phyloP scores from a whole-genome alignment of 768 basidiomycete species.

The Suillus cothurnatus region DNA sequence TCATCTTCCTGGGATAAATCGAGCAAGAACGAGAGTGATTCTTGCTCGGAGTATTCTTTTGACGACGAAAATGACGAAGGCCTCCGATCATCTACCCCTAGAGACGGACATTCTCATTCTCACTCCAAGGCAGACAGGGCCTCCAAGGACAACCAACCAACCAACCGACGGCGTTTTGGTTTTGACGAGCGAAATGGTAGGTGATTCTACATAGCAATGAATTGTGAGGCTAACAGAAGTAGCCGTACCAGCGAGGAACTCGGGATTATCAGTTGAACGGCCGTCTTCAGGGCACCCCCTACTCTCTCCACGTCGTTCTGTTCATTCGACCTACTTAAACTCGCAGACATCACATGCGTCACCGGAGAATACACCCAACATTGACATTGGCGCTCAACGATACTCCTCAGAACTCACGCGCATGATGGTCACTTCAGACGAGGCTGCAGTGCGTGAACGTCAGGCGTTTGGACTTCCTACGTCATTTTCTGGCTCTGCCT shows the following conservation, averaged over 20 bases:
- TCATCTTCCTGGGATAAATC: background rate
- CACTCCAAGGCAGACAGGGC: background rate
- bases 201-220: background rate
- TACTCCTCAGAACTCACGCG: slow-evolving; percentile 32
- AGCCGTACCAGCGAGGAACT: background rate
- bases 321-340: background rate
- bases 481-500: slow-evolving; percentile 29
- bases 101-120: slow-evolving; percentile 12
- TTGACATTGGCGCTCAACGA: slow-evolving; percentile 9
- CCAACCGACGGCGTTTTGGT: background rate
- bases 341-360: background rate
- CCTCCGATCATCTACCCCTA: slow-evolving; percentile 5
- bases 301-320: background rate
- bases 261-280: background rate
- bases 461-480: slow-evolving; percentile 55
- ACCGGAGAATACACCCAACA: background rate
- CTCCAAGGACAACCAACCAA: background rate
- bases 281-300: slow-evolving; percentile 1
- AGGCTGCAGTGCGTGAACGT: slow-evolving; percentile 47
- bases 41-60: slow-evolving; percentile 34
- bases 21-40: slow-evolving; percentile 21
- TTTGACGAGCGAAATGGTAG: background rate
- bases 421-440: slow-evolving; percentile 29
- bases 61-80: slow-evolving; percentile 22
- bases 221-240: background rate